Evolutionary conservation across 495 filamentous ascomycete genomes (phyloP), one percentile per base, ranked within the genome.

Genomic region (Penicillium verhagenii): DNA sequence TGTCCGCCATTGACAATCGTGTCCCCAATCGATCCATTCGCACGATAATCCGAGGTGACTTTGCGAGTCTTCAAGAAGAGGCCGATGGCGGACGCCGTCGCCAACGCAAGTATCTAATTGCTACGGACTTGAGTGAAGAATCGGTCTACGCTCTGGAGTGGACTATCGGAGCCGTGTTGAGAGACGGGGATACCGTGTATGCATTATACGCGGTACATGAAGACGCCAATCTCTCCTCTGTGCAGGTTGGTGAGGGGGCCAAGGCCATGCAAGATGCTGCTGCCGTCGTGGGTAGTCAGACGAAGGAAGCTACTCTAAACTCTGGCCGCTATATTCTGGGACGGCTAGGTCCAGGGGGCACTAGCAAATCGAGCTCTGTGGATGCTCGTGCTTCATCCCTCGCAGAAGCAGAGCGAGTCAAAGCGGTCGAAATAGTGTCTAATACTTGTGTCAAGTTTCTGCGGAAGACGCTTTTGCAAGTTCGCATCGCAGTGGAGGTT

Each of bases 111-210:
- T 98, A 97, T 67, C 73, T 98, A 6, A 90, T 97, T 8, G 91
- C 94, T 8, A 96, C 91, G 1, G 94, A 97, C 69, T 72, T 97
- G 28, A 96, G 90, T 59, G 89, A 92, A 38, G 94, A 98, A 73
- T 92, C 92, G 4, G 88, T 90, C 9, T 91, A 96, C 68, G 94
- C 94, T 9, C 74, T 97, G 24, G 94, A 97, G 67, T 98, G 93
- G 92, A 95, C 92, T 0, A 92, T 98, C 47, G 94, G 94, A 37
- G 96, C 91, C 3, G 88, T 97, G n/a, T 80, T 98, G 7, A 82
- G 94, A 40, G 91, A 96, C 65, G 94, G 94, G 14, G 94, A 98
- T 69, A 97, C 93, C 1, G 79, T 98, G 33, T 82, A 96, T 50
- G 90, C 91, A 19, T 88, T 98, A 47, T 96, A 91, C 72, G 92